Evolutionary conservation across 176 grass and related monocot genomes (phyloP), one percentile per base, ranked within the genome.

Genomic region (Phoenix roebelenii): DNA sequence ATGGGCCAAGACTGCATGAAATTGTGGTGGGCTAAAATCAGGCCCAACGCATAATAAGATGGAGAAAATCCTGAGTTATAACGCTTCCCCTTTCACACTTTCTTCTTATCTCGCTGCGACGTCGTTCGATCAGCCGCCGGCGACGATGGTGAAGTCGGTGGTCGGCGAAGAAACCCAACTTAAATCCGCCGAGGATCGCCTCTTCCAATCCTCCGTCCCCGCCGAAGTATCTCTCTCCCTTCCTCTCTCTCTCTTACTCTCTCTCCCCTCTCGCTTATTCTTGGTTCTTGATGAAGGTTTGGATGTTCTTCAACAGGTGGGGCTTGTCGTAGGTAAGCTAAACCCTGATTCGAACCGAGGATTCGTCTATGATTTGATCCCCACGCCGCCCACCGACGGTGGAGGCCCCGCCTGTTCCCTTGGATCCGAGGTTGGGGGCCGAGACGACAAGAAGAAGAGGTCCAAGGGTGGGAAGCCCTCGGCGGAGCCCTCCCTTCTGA

Each of bases 271-370:
- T 9, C n/a, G 15, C 22, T 65, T 18, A 19, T 15, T 32, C 61
- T 25, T 4, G 6, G n/a, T 63, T 52, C 32, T 60, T 53, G 5
- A 4, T 26, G 18, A n/a, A 51, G 23, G 44, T 49, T 18, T 69
- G 51, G 49, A 53, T 5, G n/a, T 30, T 10, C 18, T 23, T 29
- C 3, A 22, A 23, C 56, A 95, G 83, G 83, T 90, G 14, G 91
- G 91, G n/a, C 68, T 96, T 72, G 67, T 87, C 20, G 80, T 96
- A 50, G 91, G 91, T 7, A 90, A 96, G 70, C 65, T 96, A 72
- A 90, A 68, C 64, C 58, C 68, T n/a, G 72, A 74, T 69, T 82
- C 91, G 48, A 77, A 87, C 68, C 74, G 91, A 49, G 86, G 80
- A 16, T 70, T 84, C 7, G 83, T 87, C n/a, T 96, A 90, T 75